These are phyloP conservation scores for Phytophthora quininea DNA, from an alignment of 352 stramenopile species.

Conservation along the genomic window DNA sequence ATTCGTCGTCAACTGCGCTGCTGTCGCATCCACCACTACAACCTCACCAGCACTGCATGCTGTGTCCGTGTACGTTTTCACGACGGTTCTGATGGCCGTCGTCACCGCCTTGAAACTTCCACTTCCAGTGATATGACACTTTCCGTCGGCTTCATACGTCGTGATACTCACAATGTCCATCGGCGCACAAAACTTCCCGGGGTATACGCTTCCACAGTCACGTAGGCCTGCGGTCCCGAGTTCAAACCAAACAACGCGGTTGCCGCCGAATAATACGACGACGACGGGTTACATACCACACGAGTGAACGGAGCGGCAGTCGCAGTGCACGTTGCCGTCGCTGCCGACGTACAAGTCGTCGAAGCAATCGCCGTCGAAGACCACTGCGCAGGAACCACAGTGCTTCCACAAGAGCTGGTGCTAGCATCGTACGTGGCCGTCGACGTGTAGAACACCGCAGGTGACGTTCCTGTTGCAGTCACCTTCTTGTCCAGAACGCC, in stretches of 20 bases:
- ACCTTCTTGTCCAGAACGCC: not conserved
- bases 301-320: not conserved
- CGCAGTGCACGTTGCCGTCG: constrained; percentile 4
- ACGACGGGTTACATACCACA: constrained; percentile 8
- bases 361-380: constrained; percentile 2
- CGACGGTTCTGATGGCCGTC: not conserved
- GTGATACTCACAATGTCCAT: no score
- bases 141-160: no score
- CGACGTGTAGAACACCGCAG: not conserved
- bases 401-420: not conserved
- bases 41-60: not conserved
- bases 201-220: not conserved
- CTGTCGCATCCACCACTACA: not conserved
- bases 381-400: constrained; percentile 3
- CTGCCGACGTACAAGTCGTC: constrained; percentile 1
- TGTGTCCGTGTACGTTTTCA: not conserved
- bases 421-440: constrained; percentile 5
- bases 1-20: not conserved
- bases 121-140: no score
- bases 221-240: not conserved
- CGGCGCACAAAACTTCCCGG: no score
- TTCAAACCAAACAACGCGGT: not conserved
- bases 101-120: constrained; percentile 4
- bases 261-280: constrained; percentile 3
- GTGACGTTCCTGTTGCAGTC: not conserved